Evolutionary conservation across 805 yeast species (phyloP).

Genomic region (Hanseniaspora vineae): DNA sequence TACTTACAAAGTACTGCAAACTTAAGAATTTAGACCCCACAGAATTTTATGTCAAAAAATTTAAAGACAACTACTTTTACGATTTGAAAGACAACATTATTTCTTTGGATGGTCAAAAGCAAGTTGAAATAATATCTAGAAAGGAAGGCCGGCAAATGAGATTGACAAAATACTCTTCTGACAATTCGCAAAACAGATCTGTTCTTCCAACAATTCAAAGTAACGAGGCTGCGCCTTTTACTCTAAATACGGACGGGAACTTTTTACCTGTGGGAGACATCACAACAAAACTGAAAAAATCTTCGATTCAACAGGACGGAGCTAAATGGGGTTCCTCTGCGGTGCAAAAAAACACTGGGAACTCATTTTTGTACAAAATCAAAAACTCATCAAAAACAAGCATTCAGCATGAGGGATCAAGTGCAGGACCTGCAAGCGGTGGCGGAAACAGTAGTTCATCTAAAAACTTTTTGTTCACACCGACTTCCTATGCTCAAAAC

Average conservation of each 20-base stretch:
- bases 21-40: constrained; percentile 24
- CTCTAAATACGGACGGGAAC: constrained; percentile 14
- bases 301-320: too few relatives aligned
- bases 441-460: background rate
- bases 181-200: constrained; percentile 19
- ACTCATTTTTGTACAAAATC: background rate
- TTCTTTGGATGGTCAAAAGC: constrained; percentile 28
- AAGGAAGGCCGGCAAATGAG: constrained; percentile 27
- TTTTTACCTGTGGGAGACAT: constrained; percentile 9
- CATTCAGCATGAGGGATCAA: background rate
- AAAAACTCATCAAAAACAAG: background rate
- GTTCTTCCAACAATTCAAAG: constrained; percentile 23
- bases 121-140: constrained; percentile 31
- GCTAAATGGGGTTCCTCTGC: too few relatives aligned
- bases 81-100: constrained; percentile 29
- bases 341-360: too few relatives aligned
- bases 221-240: constrained; percentile 22
- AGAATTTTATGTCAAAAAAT: constrained; percentile 24
- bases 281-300: background rate
- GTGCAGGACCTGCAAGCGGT: background rate
- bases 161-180: constrained; percentile 6
- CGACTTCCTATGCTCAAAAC: constrained; percentile 5
- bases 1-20: constrained; percentile 24
- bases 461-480: constrained; percentile 1
- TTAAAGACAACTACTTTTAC: constrained; percentile 19